Percentiles rank a stretch among this genome's conserved stretches.
Evolutionary conservation across 176 grass and related monocot species (phyloP).

Genomic region (Cocos nucifera): DNA sequence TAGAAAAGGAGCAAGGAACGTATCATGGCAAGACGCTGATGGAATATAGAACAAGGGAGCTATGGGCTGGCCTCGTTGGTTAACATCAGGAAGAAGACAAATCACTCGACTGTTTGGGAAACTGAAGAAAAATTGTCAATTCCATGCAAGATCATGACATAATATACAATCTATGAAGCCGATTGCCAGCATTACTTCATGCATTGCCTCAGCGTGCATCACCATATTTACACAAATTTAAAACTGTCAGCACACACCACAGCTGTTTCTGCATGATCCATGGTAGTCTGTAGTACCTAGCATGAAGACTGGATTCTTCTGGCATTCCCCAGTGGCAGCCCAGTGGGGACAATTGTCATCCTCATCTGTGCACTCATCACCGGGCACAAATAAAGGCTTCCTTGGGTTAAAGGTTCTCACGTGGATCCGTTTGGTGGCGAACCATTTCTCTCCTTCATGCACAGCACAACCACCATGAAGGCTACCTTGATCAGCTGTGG

Average conservation of each 20-base stretch:
- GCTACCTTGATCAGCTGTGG: slow-evolving; percentile 36
- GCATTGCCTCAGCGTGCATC: too few relatives aligned
- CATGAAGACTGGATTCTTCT: slow-evolving; percentile 76
- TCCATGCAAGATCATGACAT: too few relatives aligned
- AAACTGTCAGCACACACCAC: slow-evolving; percentile 41
- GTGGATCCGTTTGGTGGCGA: slow-evolving; percentile 46
- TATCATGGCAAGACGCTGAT: too few relatives aligned
- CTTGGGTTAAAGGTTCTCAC: slow-evolving; percentile 21
- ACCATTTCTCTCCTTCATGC: slow-evolving; percentile 55
- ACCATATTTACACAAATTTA: too few relatives aligned
- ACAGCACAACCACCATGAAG: slow-evolving; percentile 35
- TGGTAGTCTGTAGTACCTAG: slow-evolving; percentile 69
- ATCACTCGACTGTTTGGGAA: too few relatives aligned
- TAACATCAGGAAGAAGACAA: too few relatives aligned
- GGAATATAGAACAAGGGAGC: too few relatives aligned
- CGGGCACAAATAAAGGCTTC: not conserved
- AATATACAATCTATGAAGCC: too few relatives aligned
- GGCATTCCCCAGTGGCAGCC: slow-evolving; percentile 59
- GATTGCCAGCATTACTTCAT: too few relatives aligned
- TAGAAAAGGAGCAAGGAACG: too few relatives aligned
- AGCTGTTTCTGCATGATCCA: slow-evolving; percentile 77
- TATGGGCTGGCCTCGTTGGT: too few relatives aligned
- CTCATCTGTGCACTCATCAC: slow-evolving; percentile 65
- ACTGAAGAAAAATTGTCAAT: too few relatives aligned
- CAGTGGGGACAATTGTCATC: slow-evolving; percentile 52